Percentiles rank a stretch among this genome's conserved stretches.
Conservation (phyloP, 257 asterid genomes). For the Euphrasia confusa region DNA sequence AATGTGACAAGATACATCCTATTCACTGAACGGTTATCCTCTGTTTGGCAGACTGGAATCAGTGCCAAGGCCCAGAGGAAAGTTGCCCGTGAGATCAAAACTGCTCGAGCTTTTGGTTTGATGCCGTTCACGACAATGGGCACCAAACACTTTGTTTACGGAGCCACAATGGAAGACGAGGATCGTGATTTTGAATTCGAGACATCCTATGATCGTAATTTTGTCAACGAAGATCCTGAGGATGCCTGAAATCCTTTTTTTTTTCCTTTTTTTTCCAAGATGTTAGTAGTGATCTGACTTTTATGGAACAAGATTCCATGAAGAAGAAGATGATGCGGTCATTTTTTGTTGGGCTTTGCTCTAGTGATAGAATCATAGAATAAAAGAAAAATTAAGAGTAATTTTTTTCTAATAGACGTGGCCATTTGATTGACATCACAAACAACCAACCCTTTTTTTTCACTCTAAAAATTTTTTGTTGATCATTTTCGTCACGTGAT, state of each 20-base stretch:
- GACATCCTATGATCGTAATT: conserved; percentile 29
- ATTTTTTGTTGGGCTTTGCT: neutral
- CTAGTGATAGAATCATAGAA: neutral
- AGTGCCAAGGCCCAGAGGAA: conserved; percentile 60
- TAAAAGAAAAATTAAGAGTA: too few species aligned
- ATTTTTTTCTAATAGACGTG: too few species aligned
- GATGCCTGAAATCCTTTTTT: conserved; percentile 21
- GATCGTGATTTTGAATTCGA: conserved; percentile 37
- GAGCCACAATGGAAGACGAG: conserved; percentile 61
- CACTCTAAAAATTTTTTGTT: conserved; percentile 34
- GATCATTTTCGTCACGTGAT: neutral
- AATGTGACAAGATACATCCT: neutral
- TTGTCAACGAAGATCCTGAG: conserved; percentile 38
- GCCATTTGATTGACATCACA: neutral
- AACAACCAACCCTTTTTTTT: conserved; percentile 54
- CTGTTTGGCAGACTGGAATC: conserved; percentile 42
- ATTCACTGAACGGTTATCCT: conserved; percentile 16
- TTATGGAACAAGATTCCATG: neutral
- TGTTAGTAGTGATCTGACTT: too few species aligned
- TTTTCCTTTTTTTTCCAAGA: neutral
- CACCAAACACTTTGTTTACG: conserved; percentile 56
- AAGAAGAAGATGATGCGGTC: too few species aligned
- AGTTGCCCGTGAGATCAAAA: conserved; percentile 79
- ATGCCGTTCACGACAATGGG: conserved; percentile 99
- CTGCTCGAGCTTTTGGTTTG: conserved; percentile 92